These are phyloP conservation scores for Amyloporia xantha DNA, from an alignment of 768 basidiomycete genomes.

Conservation along the genomic window DNA sequence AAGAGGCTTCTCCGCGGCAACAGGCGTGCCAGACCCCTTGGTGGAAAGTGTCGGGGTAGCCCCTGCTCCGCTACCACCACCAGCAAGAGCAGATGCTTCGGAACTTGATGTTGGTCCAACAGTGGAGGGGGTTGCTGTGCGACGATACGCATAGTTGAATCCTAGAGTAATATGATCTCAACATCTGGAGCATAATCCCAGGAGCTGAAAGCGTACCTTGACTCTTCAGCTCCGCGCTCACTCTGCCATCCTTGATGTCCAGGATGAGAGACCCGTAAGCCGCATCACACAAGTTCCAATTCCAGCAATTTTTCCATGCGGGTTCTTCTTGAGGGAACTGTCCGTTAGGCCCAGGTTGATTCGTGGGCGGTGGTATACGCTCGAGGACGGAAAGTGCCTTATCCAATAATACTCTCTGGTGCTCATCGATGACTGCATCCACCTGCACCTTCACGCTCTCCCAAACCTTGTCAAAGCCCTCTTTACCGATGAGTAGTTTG, in stretches of 20 bases:
- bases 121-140: conserved; percentile 50
- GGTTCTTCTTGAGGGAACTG: conserved; percentile 70
- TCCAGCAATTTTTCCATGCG: conserved; percentile 99
- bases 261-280: conserved; percentile 85
- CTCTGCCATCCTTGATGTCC: conserved; percentile 85
- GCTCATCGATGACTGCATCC: conserved; percentile 84
- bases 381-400: conserved; percentile 85
- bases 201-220: conserved; percentile 54
- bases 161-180: conserved; percentile 36
- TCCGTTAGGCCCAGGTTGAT: conserved; percentile 36
- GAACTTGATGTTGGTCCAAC: conserved; percentile 54
- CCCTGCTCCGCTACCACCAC: conserved; percentile 24
- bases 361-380: conserved; percentile 57
- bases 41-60: conserved; percentile 29
- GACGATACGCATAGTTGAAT: conserved; percentile 94
- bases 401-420: conserved; percentile 81
- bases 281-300: conserved; percentile 97
- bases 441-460: conserved; percentile 89
- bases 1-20: conserved; percentile 26
- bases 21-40: conserved; percentile 18
- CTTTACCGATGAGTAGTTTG: conserved; percentile 74
- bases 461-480: conserved; percentile 88
- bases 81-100: conserved; percentile 41
- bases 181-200: background rate
- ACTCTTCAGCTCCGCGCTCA: conserved; percentile 88